Conservation (phyloP, 1,284 basidiomycete genomes). For the Sanghuangporus sanghuang region DNA sequence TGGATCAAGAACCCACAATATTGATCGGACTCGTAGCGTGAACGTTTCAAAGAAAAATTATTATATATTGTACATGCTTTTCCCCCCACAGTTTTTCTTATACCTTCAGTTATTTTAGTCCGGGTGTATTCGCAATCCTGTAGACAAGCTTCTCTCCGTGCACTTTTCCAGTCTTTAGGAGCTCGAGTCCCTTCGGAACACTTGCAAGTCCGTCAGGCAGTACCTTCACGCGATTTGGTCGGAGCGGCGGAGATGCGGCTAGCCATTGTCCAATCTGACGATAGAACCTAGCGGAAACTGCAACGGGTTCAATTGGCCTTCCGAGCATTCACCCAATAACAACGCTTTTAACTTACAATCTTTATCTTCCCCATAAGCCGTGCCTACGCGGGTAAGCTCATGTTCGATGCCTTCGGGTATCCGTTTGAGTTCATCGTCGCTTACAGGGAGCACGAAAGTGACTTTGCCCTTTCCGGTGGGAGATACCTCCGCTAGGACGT, state of each 20-base stretch:
- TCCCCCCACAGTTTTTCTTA: background rate
- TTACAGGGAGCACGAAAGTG: background rate
- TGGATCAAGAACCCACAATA: too few species aligned
- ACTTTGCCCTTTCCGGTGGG: slow-evolving; percentile 14
- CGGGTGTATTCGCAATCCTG: slow-evolving; percentile 24
- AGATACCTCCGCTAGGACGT: slow-evolving; percentile 7
- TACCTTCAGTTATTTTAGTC: background rate
- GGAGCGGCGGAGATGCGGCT: background rate
- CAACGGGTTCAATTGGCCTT: background rate
- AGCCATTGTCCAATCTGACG: slow-evolving; percentile 11
- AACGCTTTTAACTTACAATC: slow-evolving; percentile 1
- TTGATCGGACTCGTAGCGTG: too few species aligned
- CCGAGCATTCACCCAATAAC: background rate
- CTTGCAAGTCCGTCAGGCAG: slow-evolving; percentile 26
- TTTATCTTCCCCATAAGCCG: slow-evolving; percentile 11
- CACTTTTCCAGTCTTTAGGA: slow-evolving; percentile 22
- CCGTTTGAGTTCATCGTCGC: slow-evolving; percentile 7
- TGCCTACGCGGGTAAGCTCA: background rate
- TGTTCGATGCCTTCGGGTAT: slow-evolving; percentile 3
- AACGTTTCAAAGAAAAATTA: too few species aligned
- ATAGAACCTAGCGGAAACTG: slow-evolving; percentile 12
- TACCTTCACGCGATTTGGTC: slow-evolving; percentile 23
- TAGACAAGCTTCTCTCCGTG: slow-evolving; percentile 31
- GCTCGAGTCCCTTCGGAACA: slow-evolving; percentile 25
- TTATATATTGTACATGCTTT: background rate